A percentile compares a stretch with the other conserved stretches of the same genome.
phyloP scores from a whole-genome alignment of 768 basidiomycete species.

The Ephemerocybe angulata region DNA sequence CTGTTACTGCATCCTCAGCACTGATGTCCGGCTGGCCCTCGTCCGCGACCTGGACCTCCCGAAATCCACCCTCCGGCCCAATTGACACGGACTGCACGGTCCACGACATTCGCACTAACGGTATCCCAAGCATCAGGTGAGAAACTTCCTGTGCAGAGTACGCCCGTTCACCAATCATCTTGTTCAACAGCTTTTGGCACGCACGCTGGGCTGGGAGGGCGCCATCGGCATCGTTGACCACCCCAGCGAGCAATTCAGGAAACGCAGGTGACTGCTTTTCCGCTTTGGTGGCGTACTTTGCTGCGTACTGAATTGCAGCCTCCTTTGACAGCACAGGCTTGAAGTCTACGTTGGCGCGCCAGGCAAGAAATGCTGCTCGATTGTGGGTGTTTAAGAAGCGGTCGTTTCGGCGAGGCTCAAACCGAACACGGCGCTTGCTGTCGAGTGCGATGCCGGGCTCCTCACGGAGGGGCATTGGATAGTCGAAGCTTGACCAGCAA shows the following conservation, averaged over 20 bases:
- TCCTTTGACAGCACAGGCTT: constrained; percentile 7
- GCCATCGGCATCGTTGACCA: constrained; percentile 1
- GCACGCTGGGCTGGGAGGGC: constrained; percentile 14
- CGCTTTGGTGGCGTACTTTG: constrained; percentile 10
- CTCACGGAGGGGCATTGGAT: constrained; percentile 5
- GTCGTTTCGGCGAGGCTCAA: constrained; percentile 14
- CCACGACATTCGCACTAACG: constrained; percentile 10
- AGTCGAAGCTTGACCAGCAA: constrained; percentile 14
- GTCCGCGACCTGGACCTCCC: not conserved
- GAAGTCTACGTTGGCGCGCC: constrained; percentile 14
- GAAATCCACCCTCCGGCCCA: constrained; percentile 2
- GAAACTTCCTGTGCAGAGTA: constrained; percentile 21
- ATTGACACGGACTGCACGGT: constrained; percentile 14
- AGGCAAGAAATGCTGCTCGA: constrained; percentile 11
- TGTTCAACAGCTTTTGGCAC: constrained; percentile 21
- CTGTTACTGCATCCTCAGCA: not conserved
- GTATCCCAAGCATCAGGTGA: constrained; percentile 19
- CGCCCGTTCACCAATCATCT: constrained; percentile 19
- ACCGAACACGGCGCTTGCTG: not conserved
- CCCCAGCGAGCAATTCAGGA: constrained; percentile 9
- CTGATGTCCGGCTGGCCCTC: not conserved
- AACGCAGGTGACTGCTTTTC: constrained; percentile 12
- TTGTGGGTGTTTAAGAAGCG: constrained; percentile 2
- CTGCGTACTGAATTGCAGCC: constrained; percentile 3
- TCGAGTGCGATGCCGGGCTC: not conserved